Base-by-base conservation (phyloP, 768 basidiomycete species). In the Lyophyllum shimeji region DNA sequence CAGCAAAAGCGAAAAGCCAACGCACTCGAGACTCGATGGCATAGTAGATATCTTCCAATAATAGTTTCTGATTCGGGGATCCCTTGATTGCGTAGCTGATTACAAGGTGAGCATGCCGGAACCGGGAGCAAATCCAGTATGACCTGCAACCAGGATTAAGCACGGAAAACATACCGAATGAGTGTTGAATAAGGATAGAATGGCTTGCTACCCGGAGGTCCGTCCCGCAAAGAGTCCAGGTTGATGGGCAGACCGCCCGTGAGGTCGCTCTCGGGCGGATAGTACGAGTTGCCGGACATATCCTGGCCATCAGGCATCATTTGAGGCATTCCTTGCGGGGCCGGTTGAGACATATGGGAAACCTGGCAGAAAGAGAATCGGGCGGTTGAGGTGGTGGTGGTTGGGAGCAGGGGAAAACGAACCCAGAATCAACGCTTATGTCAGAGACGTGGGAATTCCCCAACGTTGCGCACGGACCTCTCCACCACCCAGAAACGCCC, bases 171-270 rank as follows among this genome's bases (percentile, higher is more conserved):
- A 54, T 68, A 92, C 91, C 91, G 85, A 65, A 94, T 94, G 52
- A 94, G 83, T 31, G 91, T 94, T 2, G 91, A 93, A 67, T 94
- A 94, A 2, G 91, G 92, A 65, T 94, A 94, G 65, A 93, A 93
- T 6, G 91, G 91, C 69, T 94, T 94, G 68, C 85, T 90, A 46
- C 92, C 91, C 7, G 92, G 90, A 2, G 91, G 92, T 0, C 92
- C 90, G 66, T 94, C 91, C 51, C 91, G 80, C 53, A 93, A 77
- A 2, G 91, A 93, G 70, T 92, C 90, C 23, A 93, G 86, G 66
- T 90, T 93, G 65, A 93, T 90, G 49, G 90, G 90, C 29, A 92
- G 78, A 21, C 90, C 90, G 21, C 90, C 90, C 7, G 89, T 89
- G 58, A 92, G 80, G 76, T 93, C 90, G 65, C 79, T 86, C 59